phyloP scores from a whole-genome alignment of 2,329 filamentous ascomycete genomes.

The Akanthomyces dipterigenus region DNA sequence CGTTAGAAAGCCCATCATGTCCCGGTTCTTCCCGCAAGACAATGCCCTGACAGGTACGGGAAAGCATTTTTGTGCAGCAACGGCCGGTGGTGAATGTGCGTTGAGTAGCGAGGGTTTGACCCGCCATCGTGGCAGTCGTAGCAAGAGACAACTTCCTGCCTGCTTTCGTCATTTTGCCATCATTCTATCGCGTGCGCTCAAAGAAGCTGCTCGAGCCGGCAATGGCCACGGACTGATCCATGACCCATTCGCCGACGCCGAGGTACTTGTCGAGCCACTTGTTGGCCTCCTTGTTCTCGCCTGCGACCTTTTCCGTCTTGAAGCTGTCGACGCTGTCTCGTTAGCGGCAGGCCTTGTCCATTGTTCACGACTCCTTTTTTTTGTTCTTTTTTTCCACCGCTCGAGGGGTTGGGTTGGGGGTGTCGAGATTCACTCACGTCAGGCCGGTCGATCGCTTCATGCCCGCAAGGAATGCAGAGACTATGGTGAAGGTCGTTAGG shows the following conservation, averaged over 20 bases:
- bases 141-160: neutral
- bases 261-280: conserved; percentile 92
- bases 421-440: conserved; percentile 63
- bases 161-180: neutral
- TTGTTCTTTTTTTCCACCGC: neutral
- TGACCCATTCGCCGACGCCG: conserved; percentile 91
- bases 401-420: neutral
- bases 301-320: conserved; percentile 73
- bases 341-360: neutral
- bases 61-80: neutral
- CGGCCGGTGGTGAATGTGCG: neutral
- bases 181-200: conserved; percentile 69
- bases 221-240: conserved; percentile 93
- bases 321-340: conserved; percentile 54
- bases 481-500: conserved; percentile 34
- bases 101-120: conserved; percentile 2
- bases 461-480: conserved; percentile 93
- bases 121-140: neutral
- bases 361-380: too few relatives aligned
- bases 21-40: too few relatives aligned
- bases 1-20: neutral
- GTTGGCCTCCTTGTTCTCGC: conserved; percentile 73
- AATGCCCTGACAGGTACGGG: neutral
- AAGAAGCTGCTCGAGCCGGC: conserved; percentile 86
- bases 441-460: conserved; percentile 96